Base-by-base conservation (phyloP, 2,329 filamentous ascomycete genomes). In the Penicillium aurantiogriseum region DNA sequence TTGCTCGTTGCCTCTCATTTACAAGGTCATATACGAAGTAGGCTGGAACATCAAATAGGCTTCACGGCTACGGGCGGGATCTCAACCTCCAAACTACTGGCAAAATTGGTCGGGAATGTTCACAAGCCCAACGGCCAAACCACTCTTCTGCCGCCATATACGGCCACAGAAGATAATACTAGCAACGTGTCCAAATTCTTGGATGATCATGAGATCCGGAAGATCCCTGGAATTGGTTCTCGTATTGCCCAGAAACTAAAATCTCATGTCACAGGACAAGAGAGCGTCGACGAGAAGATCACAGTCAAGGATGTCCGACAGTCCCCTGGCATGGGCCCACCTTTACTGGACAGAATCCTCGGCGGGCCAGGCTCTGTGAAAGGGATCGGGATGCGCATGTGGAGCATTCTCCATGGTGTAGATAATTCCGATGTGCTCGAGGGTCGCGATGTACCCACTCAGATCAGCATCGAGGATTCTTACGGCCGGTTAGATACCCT, bases 381-480 rank as follows among this genome's bases (percentile, higher is more conserved):
- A 64, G 90, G 88, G 29, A 85, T 92, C 51, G 91, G 91, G 0
- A 71, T 78, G 35, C 88, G 85, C 64, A 77, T 92, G 3, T 97
- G 91, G 91, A 80, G 79, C 19, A 79, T 96, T 7, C 77, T 97
- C 2, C 88, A 97, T 71, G 93, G 92, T 6, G 80, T 91, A 29
- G 93, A 97, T 71, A 77, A 86, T 51, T 81, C 83, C 0, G 86
- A 90, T 57, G 91, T 97, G 19, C 85, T 86, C 49, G 81, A 86
- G 61, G 88, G 86, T 2, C 85, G 84, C 64, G 83, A 86, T 44
- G 75, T 95, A 1, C 93, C 93, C 0, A 86, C 85, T 1, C 92
- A 97, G 73, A 95, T 97, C 70, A 94, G 91, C 72, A 94, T 97
- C 62, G 93, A 97, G 71, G 92, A 97, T 74, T 94, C 91, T 17